Conservation (phyloP, 176 grass and related monocot species). For the Cymbopogon citratus region DNA sequence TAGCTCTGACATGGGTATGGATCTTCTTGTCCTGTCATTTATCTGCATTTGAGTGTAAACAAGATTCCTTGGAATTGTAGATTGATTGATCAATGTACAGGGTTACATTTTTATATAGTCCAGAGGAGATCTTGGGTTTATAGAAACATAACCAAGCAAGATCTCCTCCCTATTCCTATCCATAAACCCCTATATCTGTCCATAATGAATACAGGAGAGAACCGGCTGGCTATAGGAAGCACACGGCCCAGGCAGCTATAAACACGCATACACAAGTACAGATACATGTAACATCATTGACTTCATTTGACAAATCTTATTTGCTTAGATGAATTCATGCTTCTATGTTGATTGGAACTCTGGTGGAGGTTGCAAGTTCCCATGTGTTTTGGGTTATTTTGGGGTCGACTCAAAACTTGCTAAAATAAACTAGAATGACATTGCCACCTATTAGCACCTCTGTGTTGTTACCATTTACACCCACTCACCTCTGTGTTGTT, state of each 20-base stretch:
- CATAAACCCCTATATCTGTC: background rate
- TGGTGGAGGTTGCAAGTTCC: background rate
- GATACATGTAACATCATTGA: no score
- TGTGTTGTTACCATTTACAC: background rate
- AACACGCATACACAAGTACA: background rate
- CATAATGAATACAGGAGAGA: background rate
- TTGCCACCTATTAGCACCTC: background rate
- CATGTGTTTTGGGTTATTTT: background rate
- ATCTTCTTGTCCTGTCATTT: conserved; percentile 25
- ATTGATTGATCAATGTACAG: background rate
- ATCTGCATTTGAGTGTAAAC: background rate
- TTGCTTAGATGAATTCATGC: background rate
- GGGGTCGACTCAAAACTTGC: background rate
- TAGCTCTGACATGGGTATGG: conserved; percentile 94
- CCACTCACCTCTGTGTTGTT: background rate
- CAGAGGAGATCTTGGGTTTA: background rate
- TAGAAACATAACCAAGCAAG: background rate
- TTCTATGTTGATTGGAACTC: background rate
- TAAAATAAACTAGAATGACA: background rate
- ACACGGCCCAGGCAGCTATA: background rate
- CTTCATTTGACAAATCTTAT: background rate
- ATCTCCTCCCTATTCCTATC: background rate
- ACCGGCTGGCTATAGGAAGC: background rate
- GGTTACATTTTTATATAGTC: background rate
- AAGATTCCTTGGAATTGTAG: background rate